Conservation (phyloP, 345 rosid genomes). For the Eutrema heterophyllum region DNA sequence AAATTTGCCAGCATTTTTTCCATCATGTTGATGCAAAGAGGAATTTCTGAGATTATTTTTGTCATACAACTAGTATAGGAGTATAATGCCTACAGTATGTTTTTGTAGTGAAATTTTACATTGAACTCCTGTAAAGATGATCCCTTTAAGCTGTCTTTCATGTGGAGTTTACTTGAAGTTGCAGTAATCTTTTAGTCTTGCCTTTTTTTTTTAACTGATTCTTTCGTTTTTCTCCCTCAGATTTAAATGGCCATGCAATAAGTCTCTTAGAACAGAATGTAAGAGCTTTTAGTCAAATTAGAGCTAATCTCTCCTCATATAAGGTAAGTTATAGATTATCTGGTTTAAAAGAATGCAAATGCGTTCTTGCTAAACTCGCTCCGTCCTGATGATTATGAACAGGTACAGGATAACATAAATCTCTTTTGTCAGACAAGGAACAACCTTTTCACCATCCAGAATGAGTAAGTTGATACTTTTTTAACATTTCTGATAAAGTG, state of each 20-base stretch:
- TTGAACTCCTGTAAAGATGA: background rate
- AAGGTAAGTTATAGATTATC: conserved; percentile 43
- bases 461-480: conserved; percentile 54
- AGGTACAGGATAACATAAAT: conserved; percentile 77
- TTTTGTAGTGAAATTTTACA: background rate
- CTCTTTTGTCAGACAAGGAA: conserved; percentile 62
- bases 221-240: conserved; percentile 39
- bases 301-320: conserved; percentile 60
- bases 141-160: background rate
- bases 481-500: conserved; percentile 8
- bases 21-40: background rate
- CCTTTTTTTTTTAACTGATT: background rate
- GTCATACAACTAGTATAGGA: background rate
- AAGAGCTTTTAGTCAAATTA: conserved; percentile 62
- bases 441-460: conserved; percentile 65
- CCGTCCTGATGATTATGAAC: conserved; percentile 13
- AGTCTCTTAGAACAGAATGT: conserved; percentile 74
- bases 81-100: background rate
- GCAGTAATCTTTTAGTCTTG: background rate
- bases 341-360: background rate
- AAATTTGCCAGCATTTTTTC: background rate
- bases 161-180: background rate
- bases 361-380: background rate
- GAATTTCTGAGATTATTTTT: background rate
- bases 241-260: conserved; percentile 50